Conservation (phyloP, 352 stramenopile genomes). For the Globisporangium nodosum region DNA sequence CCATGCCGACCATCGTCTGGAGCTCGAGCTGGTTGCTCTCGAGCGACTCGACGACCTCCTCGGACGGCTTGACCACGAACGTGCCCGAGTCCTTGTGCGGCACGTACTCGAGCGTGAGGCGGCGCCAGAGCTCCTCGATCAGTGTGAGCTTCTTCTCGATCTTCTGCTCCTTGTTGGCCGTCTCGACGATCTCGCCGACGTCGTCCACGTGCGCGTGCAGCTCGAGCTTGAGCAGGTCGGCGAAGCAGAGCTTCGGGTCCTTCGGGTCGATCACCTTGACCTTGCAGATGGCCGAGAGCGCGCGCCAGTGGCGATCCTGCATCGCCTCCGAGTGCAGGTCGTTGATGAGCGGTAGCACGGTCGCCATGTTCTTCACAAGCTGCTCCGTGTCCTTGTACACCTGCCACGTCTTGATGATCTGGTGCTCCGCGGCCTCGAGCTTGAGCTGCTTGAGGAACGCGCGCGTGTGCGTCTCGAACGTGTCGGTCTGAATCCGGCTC, state of each 20-base stretch:
- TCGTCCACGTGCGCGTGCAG: conserved; percentile 82
- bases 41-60: conserved; percentile 82
- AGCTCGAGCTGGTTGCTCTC: conserved; percentile 86
- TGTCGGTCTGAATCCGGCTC: conserved; percentile 78
- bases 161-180: conserved; percentile 86
- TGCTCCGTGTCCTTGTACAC: conserved; percentile 86
- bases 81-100: conserved; percentile 84
- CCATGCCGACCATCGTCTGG: conserved; percentile 88
- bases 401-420: conserved; percentile 85
- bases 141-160: conserved; percentile 89
- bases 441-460: conserved; percentile 87
- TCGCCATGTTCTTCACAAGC: conserved; percentile 85
- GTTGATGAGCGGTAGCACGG: conserved; percentile 88
- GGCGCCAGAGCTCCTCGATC: conserved; percentile 83
- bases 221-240: conserved; percentile 79
- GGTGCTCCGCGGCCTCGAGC: conserved; percentile 71
- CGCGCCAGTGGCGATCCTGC: conserved; percentile 92
- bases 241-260: conserved; percentile 79
- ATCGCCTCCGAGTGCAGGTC: conserved; percentile 94
- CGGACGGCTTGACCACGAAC: conserved; percentile 80
- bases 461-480: conserved; percentile 66
- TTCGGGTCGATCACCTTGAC: conserved; percentile 86
- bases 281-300: conserved; percentile 76
- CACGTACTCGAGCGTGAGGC: conserved; percentile 81
- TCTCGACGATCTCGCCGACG: conserved; percentile 85